Percentiles rank a stretch among this genome's conserved stretches.
phyloP scores from a whole-genome alignment of 73 alveolate species.

The Durusdinium trenchii region DNA sequence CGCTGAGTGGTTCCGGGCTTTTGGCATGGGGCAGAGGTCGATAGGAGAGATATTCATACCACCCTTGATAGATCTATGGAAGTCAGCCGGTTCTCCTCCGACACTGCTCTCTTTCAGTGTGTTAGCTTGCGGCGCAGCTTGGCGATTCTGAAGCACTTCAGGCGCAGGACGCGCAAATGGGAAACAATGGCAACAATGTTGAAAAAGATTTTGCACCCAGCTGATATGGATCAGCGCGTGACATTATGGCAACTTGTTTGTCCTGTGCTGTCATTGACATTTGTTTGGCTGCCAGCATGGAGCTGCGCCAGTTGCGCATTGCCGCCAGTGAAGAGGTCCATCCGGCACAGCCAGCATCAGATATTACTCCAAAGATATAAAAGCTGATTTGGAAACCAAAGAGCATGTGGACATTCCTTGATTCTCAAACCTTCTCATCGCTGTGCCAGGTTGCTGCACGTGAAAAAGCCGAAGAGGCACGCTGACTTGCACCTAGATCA shows the following conservation, averaged over 20 bases:
- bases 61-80: background rate
- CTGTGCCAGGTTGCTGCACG: conserved; percentile 1
- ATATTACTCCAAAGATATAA: background rate
- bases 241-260: background rate
- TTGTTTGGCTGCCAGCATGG: background rate
- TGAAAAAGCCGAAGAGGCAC: conserved; percentile 13
- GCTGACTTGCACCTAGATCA: background rate
- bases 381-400: background rate
- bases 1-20: conserved; percentile 25
- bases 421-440: background rate
- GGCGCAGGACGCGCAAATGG: too few relatives aligned
- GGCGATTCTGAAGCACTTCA: background rate
- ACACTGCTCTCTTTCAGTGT: background rate
- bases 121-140: background rate
- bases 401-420: background rate
- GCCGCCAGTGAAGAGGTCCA: conserved; percentile 21
- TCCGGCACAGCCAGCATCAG: background rate
- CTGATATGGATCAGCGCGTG: background rate
- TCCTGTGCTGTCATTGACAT: background rate
- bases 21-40: conserved; percentile 14
- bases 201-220: background rate
- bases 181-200: background rate
- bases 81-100: background rate
- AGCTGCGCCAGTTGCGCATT: conserved; percentile 60
- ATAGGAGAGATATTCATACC: background rate